These are phyloP conservation scores for Candida coleopterorum DNA, from an alignment of 805 yeast species.

Conservation along the genomic window DNA sequence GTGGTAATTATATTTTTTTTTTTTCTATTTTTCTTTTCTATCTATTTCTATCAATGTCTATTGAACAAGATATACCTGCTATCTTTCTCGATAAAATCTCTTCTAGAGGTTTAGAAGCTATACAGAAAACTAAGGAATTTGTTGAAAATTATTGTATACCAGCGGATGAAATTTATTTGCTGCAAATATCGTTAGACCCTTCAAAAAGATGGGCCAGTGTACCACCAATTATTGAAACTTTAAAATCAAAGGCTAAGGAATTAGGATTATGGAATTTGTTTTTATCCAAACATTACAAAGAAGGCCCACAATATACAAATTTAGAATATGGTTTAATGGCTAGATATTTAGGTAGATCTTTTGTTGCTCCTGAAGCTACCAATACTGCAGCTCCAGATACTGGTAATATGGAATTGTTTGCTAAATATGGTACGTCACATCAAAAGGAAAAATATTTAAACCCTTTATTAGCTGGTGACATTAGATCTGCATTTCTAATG, in stretches of 20 bases:
- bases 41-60: slow-evolving; percentile 12
- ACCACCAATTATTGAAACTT: slow-evolving; percentile 46
- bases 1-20: no score
- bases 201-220: slow-evolving; percentile 41
- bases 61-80: slow-evolving; percentile 35
- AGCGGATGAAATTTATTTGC: slow-evolving; percentile 42
- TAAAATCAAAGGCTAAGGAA: slow-evolving; percentile 48
- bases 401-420: slow-evolving; percentile 53
- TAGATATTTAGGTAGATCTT: slow-evolving; percentile 52
- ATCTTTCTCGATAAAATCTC: slow-evolving; percentile 32
- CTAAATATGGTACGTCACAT: slow-evolving; percentile 34
- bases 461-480: slow-evolving; percentile 51
- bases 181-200: slow-evolving; percentile 38
- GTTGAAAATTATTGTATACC: slow-evolving; percentile 56
- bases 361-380: slow-evolving; percentile 54
- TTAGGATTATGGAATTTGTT: slow-evolving; percentile 62
- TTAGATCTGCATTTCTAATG: slow-evolving; percentile 60
- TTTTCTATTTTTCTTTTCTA: neutral
- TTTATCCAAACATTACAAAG: slow-evolving; percentile 41
- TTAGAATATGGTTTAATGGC: slow-evolving; percentile 66
- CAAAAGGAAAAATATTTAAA: slow-evolving; percentile 44
- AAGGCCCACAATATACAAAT: slow-evolving; percentile 57
- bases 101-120: slow-evolving; percentile 34
- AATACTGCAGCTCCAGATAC: slow-evolving; percentile 63
- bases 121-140: slow-evolving; percentile 41